Conservation (phyloP, 192 early-diverging fungal genomes). For the Podila minutissima region DNA sequence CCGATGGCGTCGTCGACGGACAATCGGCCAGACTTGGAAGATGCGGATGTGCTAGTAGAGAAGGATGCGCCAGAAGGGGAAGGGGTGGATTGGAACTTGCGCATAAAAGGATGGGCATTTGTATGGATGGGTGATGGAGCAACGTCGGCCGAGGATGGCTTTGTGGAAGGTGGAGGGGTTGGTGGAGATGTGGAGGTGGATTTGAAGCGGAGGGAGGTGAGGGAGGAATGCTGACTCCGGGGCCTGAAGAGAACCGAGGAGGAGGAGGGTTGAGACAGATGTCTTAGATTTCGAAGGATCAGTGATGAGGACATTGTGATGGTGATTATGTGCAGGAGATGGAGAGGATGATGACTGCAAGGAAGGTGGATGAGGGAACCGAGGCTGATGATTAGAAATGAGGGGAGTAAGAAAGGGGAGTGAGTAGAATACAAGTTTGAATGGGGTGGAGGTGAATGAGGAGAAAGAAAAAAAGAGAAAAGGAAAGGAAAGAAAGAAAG, state of each 20-base stretch:
- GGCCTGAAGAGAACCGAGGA: not conserved
- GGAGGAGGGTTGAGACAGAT: not conserved
- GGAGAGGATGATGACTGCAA: not conserved
- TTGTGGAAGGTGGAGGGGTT: not conserved
- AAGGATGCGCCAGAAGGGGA: slow-evolving; percentile 17
- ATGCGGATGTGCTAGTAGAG: slow-evolving; percentile 17
- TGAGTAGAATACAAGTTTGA: not conserved
- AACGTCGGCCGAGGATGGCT: not conserved
- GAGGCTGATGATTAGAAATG: not conserved
- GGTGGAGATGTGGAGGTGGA: not conserved
- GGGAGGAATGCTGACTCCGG: not conserved
- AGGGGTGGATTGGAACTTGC: slow-evolving; percentile 32
- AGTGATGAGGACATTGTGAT: too few species aligned
- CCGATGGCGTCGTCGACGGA: slow-evolving; percentile 20
- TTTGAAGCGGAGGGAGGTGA: not conserved
- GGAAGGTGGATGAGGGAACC: not conserved
- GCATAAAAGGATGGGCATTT: slow-evolving; percentile 33
- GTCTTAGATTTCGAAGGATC: too few species aligned
- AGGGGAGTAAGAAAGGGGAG: too few species aligned
- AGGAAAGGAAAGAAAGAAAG: not conserved
- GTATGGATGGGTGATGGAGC: slow-evolving; percentile 10
- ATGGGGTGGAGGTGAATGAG: slow-evolving; percentile 8
- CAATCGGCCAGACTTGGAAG: not conserved
- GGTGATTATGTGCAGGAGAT: too few species aligned
- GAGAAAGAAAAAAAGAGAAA: slow-evolving; percentile 1